Evolutionary conservation across 1,284 basidiomycete genomes (phyloP), one percentile per base, ranked within the genome.

Genomic region (Rugosomyces carneus): DNA sequence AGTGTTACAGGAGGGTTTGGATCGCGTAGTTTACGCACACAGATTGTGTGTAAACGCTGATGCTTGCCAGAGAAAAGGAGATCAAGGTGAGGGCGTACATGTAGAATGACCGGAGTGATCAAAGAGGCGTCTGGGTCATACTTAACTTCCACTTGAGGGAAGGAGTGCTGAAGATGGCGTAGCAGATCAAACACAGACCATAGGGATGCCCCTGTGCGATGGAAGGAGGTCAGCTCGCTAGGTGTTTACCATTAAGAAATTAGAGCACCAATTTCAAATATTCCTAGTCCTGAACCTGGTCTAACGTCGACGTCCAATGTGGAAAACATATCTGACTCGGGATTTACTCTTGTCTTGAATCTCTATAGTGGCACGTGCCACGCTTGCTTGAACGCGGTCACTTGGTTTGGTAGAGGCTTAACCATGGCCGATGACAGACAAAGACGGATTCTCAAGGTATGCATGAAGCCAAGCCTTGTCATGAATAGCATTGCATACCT

Each of bases 61-160:
- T 83, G 73, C 47, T 75, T 75, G 8, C 80, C 80, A 8, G 86
- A 85, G 66, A 92, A 92, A 32, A 90, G 71, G 15, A 92, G 75
- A 58, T 89, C 84, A 37, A 93, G 68, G 55, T 89, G 80, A 0
- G 86, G 86, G 23, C 83, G 80, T 20, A 91, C 65, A 56, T 90
- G 85, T 0, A 93, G 67, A 47, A 91, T 76, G 10, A 92, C 72
- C 1, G 89, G 86, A 1, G 86, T 84, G 2, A 72, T 78, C 3
- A 83, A 74, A n/a, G 80, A 73, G 39, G 78, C 67, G 53, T 89
- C 84, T 8, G 80, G 75, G 60, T 93, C 89, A 61, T 84, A 93
- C 61, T 89, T 89, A 55, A 93, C 69, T 52, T 92, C 87, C 37
- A 92, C 77, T 56, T 88, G 84, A 32, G 89, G 89, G 52, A 88